phyloP scores from a whole-genome alignment of 345 rosid genomes.

The Gossypium anomalum region DNA sequence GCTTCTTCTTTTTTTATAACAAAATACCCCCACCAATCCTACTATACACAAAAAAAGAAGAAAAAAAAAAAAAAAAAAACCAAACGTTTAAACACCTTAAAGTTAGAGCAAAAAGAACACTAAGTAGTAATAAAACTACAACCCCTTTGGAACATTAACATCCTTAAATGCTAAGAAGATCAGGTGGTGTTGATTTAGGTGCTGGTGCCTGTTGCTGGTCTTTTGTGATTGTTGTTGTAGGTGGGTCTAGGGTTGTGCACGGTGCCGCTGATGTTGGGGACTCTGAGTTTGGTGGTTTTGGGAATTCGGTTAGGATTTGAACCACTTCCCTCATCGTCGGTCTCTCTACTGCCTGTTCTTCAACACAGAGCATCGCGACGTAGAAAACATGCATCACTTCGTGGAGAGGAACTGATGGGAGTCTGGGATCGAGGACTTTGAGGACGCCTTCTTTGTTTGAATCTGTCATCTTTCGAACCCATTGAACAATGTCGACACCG shows the following conservation, averaged over 20 bases:
- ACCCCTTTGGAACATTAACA: conserved; percentile 9
- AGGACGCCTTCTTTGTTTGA: conserved; percentile 79
- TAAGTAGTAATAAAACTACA: conserved; percentile 24
- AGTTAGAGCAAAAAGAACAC: conserved; percentile 32
- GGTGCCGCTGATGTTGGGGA: conserved; percentile 23
- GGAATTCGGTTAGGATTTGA: conserved; percentile 88
- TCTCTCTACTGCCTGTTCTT: conserved; percentile 93
- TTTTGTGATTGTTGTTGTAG: conserved; percentile 17
- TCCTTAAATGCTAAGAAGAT: conserved; percentile 72
- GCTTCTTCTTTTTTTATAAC: background rate
- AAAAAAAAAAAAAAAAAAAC: conserved; percentile 11
- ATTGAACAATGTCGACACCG: conserved; percentile 95
- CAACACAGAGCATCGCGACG: conserved; percentile 92
- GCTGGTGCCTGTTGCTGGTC: conserved; percentile 36
- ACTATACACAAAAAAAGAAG: conserved; percentile 37
- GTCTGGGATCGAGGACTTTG: conserved; percentile 77
- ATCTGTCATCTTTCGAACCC: conserved; percentile 90
- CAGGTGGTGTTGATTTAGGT: conserved; percentile 28
- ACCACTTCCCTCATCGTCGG: conserved; percentile 98
- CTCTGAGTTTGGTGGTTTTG: conserved; percentile 44
- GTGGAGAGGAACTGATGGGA: conserved; percentile 72
- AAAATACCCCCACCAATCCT: conserved; percentile 22
- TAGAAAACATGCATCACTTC: conserved; percentile 92
- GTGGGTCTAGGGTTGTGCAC: conserved; percentile 30
- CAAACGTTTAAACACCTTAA: conserved; percentile 26